Conservation (phyloP, 2,329 filamentous ascomycete genomes). For the Monosporascus ibericus region DNA sequence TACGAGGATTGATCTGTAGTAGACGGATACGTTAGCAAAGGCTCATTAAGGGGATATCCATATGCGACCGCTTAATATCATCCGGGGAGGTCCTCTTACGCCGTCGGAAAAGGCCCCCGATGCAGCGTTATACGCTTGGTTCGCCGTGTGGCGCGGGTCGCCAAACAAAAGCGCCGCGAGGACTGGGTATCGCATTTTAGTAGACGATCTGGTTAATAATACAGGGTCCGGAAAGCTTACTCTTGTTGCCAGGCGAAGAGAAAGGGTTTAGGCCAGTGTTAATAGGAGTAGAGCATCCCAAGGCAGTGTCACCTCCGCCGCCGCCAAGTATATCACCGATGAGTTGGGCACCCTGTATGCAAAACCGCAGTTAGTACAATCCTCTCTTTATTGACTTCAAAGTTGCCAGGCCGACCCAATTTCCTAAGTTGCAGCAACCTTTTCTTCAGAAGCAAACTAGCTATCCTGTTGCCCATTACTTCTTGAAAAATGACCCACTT, state of each 20-base stretch:
- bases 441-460: too few relatives aligned
- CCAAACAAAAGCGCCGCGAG: slow-evolving; percentile 29
- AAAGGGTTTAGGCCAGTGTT: slow-evolving; percentile 20
- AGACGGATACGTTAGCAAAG: too few relatives aligned
- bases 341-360: slow-evolving; percentile 29
- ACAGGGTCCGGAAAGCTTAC: slow-evolving; percentile 17
- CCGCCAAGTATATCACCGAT: slow-evolving; percentile 30
- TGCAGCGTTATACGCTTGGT: slow-evolving; percentile 28
- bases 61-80: too few relatives aligned
- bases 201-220: background rate
- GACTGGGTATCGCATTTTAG: slow-evolving; percentile 13
- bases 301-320: slow-evolving; percentile 28
- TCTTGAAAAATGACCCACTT: slow-evolving; percentile 3
- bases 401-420: too few relatives aligned
- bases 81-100: background rate
- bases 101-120: slow-evolving; percentile 15
- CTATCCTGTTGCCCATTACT: too few relatives aligned
- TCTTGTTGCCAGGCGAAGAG: slow-evolving; percentile 25
- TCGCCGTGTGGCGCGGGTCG: slow-evolving; percentile 27
- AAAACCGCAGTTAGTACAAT: too few relatives aligned
- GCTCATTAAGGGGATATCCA: too few relatives aligned
- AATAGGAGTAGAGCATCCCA: slow-evolving; percentile 21
- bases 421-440: too few relatives aligned
- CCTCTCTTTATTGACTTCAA: too few relatives aligned
- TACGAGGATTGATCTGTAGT: slow-evolving; percentile 14